Base-by-base conservation (phyloP, 2,329 filamentous ascomycete genomes). In the Neonectria faginata region DNA sequence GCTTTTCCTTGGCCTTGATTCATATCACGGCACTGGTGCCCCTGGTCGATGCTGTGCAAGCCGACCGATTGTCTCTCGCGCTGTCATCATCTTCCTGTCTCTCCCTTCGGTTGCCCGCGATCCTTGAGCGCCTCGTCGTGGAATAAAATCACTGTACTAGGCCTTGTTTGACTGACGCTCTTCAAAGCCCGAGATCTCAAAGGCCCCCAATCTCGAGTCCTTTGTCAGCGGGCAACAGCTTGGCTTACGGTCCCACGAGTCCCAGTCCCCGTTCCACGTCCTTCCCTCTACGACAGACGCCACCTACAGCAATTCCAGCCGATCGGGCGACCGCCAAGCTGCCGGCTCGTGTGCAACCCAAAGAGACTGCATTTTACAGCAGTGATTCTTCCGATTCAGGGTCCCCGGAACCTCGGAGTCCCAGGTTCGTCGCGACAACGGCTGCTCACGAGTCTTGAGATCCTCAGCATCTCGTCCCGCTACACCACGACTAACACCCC, bases 151-250 rank as follows among this genome's bases (percentile, higher is more conserved):
- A 41, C 56, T 65, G 61, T 62, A 57, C 63, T 39, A 60, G 47
- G 57, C 52, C 29, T 44, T 65, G 42, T 41, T 63, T 56, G 36
- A 57, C 72, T 68, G 57, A 77, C 69, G 63, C 53, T 50, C 57
- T 48, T 69, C 66, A 56, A 69, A 67, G 64, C 51, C 62, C 73
- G 65, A 87, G 85, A 82, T 84, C 81, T 57, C 80, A 78, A 70
- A 79, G 82, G 74, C 83, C 80, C 73, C 75, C 80, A 60, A 78
- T 81, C 66, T 83, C 84, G 48, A 87, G 84, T 71, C 85, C 85
- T 68, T 78, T 86, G 52, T 86, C 72, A 64, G 80, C 81, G 61
- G 81, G 80, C 63, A 82, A 77, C 72, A 78, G 69, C 62, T 78
- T 80, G 59, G 76, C 80, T 53, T 83, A 81, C 72, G 79, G 79